Evolutionary conservation across 2,329 filamentous ascomycete genomes (phyloP).

Genomic region (Pseudocercospora fijiensis): DNA sequence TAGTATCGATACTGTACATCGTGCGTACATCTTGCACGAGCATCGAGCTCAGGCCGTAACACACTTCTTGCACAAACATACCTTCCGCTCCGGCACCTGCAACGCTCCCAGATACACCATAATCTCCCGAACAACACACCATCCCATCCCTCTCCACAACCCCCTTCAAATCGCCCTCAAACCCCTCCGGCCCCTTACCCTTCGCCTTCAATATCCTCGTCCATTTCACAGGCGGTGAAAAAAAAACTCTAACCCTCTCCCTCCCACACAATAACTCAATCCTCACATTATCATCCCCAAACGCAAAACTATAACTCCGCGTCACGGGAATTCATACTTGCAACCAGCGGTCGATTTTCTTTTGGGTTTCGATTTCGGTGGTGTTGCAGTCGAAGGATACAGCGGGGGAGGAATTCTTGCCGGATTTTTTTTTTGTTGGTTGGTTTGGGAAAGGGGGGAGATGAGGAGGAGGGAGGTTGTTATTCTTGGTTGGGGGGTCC

Average conservation of each 20-base stretch:
- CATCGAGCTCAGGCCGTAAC: not conserved
- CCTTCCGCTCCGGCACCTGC: not conserved
- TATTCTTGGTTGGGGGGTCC: not conserved
- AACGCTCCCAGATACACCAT: not conserved
- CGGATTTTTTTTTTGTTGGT: not conserved
- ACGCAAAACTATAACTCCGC: not conserved
- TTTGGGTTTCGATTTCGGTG: not conserved
- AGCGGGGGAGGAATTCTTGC: not conserved
- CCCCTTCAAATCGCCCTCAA: not conserved
- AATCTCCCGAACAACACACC: not conserved
- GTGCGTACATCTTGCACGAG: too few relatives aligned
- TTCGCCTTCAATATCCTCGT: not conserved
- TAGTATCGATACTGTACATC: too few relatives aligned
- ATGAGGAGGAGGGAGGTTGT: not conserved
- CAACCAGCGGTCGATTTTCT: not conserved
- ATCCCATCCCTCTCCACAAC: not conserved
- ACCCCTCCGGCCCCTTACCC: not conserved
- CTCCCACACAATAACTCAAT: not conserved
- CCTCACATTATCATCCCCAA: not conserved
- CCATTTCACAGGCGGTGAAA: not conserved
- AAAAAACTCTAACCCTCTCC: not conserved
- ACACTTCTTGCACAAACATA: not conserved
- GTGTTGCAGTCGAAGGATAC: not conserved
- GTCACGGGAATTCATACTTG: not conserved
- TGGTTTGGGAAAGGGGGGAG: not conserved